Base-by-base conservation (phyloP, 108 stramenopile species). In the Tribonema minus region DNA sequence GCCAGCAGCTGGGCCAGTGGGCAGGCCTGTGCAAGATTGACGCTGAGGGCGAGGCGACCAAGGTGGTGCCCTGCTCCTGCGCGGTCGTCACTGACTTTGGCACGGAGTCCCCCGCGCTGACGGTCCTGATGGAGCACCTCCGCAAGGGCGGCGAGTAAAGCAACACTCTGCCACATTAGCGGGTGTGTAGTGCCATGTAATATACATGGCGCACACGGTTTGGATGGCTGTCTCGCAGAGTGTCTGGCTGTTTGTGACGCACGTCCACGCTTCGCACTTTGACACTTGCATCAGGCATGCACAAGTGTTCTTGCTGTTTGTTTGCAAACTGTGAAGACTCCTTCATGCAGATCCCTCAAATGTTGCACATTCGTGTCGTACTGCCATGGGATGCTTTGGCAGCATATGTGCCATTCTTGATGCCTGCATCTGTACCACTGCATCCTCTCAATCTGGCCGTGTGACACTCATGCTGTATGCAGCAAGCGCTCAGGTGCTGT, bases 11-110 rank as follows among this genome's bases (percentile, higher is more conserved):
- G 28, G 98, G 96, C 71, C 93, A 96, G 79, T 96, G 92, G 94
- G 94, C 93, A 72, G 98, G 98, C 33, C 91, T 99, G 72, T 92
- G 92, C 90, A 97, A 96, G 89, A 85, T 99, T 70, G 91, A 97
- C 74, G 92, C 88, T 38, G 97, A 99, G 68, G 96, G 97, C 37
- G 86, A 88, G 76, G 92, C 94, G 63, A 94, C 91, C 88, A 97
- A 97, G 92, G 97, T 95, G 20, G 96, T 97, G 62, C 90, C 94
- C 61, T 94, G 93, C 68, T 93, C 92, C 35, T 95, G 92, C 81
- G 95, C 95, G 37, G 97, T 96, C 61, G 92, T 99, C 72, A 98
- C 98, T 54, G 97, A 99, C 82, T 99, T 97, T 80, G 98, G 98
- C 37, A 95, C 98, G 86, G 95, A 98, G 83, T 94, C 94, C 31